Conservation (phyloP, 2,329 filamentous ascomycete species). For the Pseudocercospora vitis region DNA sequence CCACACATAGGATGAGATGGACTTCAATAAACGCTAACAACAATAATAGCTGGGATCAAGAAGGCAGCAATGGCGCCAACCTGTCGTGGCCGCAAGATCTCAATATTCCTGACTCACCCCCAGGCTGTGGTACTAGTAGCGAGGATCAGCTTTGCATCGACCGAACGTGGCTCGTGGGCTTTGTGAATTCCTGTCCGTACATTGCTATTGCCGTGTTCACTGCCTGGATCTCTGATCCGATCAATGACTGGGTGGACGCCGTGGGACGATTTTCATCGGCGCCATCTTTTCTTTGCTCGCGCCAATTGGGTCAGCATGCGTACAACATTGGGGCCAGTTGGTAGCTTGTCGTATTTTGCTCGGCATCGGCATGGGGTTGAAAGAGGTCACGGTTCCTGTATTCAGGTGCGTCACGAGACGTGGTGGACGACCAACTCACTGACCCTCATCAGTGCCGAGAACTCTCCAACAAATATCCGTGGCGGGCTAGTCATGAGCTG, state of each 20-base stretch:
- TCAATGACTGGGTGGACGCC: slow-evolving; percentile 36
- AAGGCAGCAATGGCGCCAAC: slow-evolving; percentile 29
- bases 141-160: neutral
- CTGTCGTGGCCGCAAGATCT: slow-evolving; percentile 29
- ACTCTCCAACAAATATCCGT: slow-evolving; percentile 51
- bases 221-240: slow-evolving; percentile 55
- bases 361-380: slow-evolving; percentile 54
- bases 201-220: slow-evolving; percentile 39
- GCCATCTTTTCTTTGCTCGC: slow-evolving; percentile 58
- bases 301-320: slow-evolving; percentile 61
- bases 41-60: slow-evolving; percentile 31
- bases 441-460: slow-evolving; percentile 34
- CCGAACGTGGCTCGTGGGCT: slow-evolving; percentile 5
- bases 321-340: slow-evolving; percentile 70
- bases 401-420: slow-evolving; percentile 21
- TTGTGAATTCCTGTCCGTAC: slow-evolving; percentile 45
- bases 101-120: slow-evolving; percentile 15
- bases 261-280: slow-evolving; percentile 42
- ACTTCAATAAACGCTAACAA: neutral
- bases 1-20: neutral
- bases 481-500: slow-evolving; percentile 37
- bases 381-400: slow-evolving; percentile 49
- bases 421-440: neutral
- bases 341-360: slow-evolving; percentile 68
- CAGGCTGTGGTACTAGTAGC: neutral